phyloP scores from a whole-genome alignment of 331 rosid genomes.

The Telfairia occidentalis region DNA sequence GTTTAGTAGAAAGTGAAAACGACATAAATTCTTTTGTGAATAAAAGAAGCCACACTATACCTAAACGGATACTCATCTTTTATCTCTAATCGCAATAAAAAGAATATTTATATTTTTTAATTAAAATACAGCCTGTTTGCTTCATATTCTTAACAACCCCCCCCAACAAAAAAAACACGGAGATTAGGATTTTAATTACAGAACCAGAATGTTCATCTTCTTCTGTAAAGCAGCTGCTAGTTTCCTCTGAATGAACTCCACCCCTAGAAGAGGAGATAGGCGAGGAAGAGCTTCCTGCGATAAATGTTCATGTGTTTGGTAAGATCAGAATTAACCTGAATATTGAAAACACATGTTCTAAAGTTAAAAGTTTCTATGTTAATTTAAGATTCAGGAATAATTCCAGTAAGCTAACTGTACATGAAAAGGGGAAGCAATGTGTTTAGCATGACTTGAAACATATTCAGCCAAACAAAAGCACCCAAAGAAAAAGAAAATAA shows the following conservation, averaged over 20 bases:
- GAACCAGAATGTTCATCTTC: conserved; percentile 7
- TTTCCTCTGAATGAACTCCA: conserved; percentile 74
- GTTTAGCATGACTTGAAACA: not conserved
- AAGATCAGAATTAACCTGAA: not conserved
- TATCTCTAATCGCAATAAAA: not conserved
- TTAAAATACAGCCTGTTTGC: not conserved
- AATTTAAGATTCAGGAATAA: not conserved
- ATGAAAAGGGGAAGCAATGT: not conserved
- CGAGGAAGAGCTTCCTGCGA: conserved; percentile 68
- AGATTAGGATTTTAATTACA: conserved; percentile 8
- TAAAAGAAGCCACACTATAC: not conserved
- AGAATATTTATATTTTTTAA: not conserved
- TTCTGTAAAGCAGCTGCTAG: conserved; percentile 59
- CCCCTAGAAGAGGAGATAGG: conserved; percentile 78
- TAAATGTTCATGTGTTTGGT: conserved; percentile 11
- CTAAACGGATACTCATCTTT: not conserved
- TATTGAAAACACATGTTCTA: not conserved
- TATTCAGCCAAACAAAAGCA: not conserved
- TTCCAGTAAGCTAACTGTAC: not conserved
- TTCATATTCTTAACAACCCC: not conserved
- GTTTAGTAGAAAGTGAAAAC: conserved; percentile 8
- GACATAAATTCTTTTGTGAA: not conserved
- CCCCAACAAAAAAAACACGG: not conserved
- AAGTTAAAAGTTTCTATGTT: not conserved
- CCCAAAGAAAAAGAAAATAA: not conserved